phyloP scores from a whole-genome alignment of 2,329 filamentous ascomycete genomes.

The Monosporascus sp. region DNA sequence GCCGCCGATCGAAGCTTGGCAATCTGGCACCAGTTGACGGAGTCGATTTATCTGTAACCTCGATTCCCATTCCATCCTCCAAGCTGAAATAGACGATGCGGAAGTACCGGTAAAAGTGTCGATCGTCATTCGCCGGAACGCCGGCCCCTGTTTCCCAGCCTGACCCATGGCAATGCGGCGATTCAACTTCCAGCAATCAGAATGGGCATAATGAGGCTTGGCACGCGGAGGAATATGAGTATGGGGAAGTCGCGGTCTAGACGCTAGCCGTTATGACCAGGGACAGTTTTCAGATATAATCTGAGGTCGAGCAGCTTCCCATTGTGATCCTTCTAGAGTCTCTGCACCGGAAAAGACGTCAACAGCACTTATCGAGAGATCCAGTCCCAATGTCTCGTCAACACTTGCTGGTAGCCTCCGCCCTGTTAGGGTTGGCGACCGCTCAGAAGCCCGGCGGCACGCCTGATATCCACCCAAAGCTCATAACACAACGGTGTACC shows the following conservation, averaged over 20 bases:
- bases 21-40: not conserved
- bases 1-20: not conserved
- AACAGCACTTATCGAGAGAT: too few relatives aligned
- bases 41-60: not conserved
- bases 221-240: constrained; percentile 9
- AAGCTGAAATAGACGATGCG: not conserved
- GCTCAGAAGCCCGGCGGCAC: constrained; percentile 30
- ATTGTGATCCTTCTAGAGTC: not conserved
- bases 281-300: not conserved
- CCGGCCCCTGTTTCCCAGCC: constrained; percentile 13
- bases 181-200: constrained; percentile 14
- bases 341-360: not conserved
- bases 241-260: constrained; percentile 11
- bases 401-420: constrained; percentile 18
- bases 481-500: constrained; percentile 47
- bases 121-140: constrained; percentile 10
- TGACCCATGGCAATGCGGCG: constrained; percentile 8
- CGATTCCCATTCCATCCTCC: not conserved
- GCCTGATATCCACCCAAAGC: constrained; percentile 42
- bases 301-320: not conserved
- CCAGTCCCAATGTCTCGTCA: constrained; percentile 18
- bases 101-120: not conserved
- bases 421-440: constrained; percentile 24
- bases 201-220: constrained; percentile 15
- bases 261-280: not conserved